Percentiles rank a stretch among this genome's conserved stretches.
Conservation (phyloP, 176 grass and related monocot genomes). For the Pontederia paniculata region DNA sequence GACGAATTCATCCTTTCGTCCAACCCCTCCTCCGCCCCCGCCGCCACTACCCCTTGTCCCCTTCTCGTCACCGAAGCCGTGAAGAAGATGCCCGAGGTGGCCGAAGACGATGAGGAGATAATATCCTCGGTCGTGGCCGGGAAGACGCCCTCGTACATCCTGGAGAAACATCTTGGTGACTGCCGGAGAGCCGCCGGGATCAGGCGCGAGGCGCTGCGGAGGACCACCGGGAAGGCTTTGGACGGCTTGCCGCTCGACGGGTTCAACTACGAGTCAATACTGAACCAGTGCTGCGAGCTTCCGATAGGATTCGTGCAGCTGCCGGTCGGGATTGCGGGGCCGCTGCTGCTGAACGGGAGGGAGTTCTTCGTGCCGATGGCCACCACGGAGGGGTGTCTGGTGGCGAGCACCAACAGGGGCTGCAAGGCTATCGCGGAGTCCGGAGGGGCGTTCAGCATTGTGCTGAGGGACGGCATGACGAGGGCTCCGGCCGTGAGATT, state of each 20-base stretch:
- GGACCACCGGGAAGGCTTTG: conserved; percentile 48
- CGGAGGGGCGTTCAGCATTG: conserved; percentile 66
- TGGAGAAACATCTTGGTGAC: conserved; percentile 60
- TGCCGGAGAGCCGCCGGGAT: conserved; percentile 78
- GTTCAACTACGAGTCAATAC: conserved; percentile 70
- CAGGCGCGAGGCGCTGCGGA: conserved; percentile 45
- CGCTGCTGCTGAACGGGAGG: conserved; percentile 67
- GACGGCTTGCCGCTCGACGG: conserved; percentile 76
- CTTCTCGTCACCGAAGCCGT: not conserved
- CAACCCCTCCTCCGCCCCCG: not conserved
- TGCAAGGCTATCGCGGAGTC: conserved; percentile 88
- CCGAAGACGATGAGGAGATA: conserved; percentile 61
- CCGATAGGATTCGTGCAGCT: conserved; percentile 81
- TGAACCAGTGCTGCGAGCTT: conserved; percentile 86
- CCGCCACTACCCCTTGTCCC: conserved; percentile 1
- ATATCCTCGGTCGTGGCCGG: conserved; percentile 50
- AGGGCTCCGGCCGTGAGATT: conserved; percentile 54
- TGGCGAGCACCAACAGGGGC: conserved; percentile 88
- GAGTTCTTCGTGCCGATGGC: conserved; percentile 86
- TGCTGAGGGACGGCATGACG: conserved; percentile 73
- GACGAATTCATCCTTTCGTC: conserved; percentile 51
- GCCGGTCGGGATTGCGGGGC: conserved; percentile 67
- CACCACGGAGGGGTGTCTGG: conserved; percentile 87
- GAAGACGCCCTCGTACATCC: conserved; percentile 65
- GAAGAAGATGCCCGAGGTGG: conserved; percentile 41